Evolutionary conservation across 73 alveolate genomes (phyloP).

Genomic region (Tetrahymena thermophila): DNA sequence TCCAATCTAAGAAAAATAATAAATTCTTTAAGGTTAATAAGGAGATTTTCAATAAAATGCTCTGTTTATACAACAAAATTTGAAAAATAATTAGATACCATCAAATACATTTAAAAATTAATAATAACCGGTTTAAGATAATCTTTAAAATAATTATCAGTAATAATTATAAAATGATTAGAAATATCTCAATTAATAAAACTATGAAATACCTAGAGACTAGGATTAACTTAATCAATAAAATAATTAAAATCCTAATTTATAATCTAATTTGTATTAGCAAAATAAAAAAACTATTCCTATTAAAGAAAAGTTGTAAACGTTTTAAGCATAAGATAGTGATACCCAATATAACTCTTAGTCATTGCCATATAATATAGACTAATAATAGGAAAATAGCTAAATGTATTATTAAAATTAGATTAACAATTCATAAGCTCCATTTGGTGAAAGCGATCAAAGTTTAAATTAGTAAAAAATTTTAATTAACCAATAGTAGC

Average conservation of each 20-base stretch:
- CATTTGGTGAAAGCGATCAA: not conserved
- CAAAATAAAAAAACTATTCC: not conserved
- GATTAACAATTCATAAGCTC: not conserved
- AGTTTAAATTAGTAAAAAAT: too few species aligned
- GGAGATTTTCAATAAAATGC: not conserved
- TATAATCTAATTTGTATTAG: too few species aligned
- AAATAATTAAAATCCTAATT: not conserved
- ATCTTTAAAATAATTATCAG: too few species aligned
- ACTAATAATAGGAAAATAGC: not conserved
- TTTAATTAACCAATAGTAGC: not conserved
- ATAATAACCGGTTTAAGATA: too few species aligned
- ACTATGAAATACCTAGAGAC: too few species aligned
- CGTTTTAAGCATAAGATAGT: not conserved
- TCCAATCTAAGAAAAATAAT: not conserved
- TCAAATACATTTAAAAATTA: too few species aligned
- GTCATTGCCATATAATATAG: not conserved
- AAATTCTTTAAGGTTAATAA: not conserved
- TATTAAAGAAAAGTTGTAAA: not conserved
- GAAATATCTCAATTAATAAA: too few species aligned
- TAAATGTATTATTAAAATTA: too few species aligned
- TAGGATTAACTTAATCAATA: too few species aligned
- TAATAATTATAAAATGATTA: too few species aligned
- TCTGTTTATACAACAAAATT: too few species aligned
- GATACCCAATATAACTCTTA: not conserved
- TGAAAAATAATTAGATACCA: too few species aligned